These are phyloP conservation scores for Sambucus nigra DNA, from an alignment of 129 eudicot genomes.

Conservation along the genomic window DNA sequence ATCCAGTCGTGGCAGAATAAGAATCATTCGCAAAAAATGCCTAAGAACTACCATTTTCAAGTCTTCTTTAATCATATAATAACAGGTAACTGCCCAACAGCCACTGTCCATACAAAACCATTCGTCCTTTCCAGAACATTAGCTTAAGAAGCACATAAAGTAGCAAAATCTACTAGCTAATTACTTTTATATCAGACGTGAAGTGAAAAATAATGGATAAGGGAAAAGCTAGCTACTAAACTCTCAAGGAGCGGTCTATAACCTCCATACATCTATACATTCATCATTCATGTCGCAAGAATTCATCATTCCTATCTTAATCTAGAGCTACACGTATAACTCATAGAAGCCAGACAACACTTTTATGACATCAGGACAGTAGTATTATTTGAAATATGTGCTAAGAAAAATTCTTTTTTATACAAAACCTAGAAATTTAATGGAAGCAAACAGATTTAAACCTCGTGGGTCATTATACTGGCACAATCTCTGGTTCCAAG, in stretches of 20 bases:
- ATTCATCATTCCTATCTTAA: neutral
- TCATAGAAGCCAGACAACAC: neutral
- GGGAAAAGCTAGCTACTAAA: neutral
- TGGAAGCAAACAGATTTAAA: neutral
- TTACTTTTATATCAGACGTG: no score
- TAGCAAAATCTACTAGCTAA: no score
- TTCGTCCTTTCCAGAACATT: neutral
- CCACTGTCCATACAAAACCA: conserved; percentile 5
- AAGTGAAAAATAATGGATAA: no score
- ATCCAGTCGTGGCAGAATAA: neutral
- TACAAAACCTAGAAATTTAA: no score
- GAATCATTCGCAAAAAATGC: neutral
- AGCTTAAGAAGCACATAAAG: neutral
- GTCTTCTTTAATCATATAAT: no score
- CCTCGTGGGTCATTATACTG: conserved; percentile 21
- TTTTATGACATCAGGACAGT: neutral
- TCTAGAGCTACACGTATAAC: neutral
- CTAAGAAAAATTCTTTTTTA: no score
- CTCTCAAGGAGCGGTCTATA: neutral
- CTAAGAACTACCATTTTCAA: no score
- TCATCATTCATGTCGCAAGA: neutral
- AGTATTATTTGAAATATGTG: no score
- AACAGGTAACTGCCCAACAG: conserved; percentile 7
- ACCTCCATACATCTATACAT: neutral
- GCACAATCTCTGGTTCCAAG: conserved; percentile 28